These are phyloP conservation scores for Ogataea trehaloabstinens DNA, from an alignment of 805 yeast species.

Conservation along the genomic window DNA sequence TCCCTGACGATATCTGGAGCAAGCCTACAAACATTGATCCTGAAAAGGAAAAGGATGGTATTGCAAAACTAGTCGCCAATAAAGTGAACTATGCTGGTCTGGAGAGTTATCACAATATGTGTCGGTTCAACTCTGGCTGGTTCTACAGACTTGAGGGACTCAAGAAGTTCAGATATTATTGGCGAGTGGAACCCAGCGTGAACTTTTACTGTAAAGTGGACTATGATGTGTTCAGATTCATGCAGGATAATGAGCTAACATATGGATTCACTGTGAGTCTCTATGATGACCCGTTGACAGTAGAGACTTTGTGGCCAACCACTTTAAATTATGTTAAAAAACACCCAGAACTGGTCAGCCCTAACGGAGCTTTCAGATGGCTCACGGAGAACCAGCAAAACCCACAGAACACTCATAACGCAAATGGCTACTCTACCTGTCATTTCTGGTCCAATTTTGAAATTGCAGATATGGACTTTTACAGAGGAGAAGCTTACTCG, in stretches of 20 bases:
- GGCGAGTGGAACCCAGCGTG: conserved; percentile 90
- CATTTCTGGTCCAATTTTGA: conserved; percentile 91
- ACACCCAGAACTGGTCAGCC: conserved; percentile 57
- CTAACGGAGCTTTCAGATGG: conserved; percentile 66
- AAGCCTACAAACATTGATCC: conserved; percentile 57
- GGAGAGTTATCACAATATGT: conserved; percentile 83
- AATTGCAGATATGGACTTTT: conserved; percentile 70
- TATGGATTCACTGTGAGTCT: conserved; percentile 78
- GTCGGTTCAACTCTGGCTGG: conserved; percentile 83
- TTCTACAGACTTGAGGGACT: conserved; percentile 71
- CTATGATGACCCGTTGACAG: conserved; percentile 62
- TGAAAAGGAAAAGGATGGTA: conserved; percentile 21
- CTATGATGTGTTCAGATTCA: conserved; percentile 76
- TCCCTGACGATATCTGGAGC: conserved; percentile 50
- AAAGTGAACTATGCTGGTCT: conserved; percentile 72
- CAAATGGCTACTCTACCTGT: conserved; percentile 69
- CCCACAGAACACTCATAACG: conserved; percentile 42
- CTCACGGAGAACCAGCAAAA: conserved; percentile 68
- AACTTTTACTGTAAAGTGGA: conserved; percentile 73
- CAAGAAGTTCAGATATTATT: conserved; percentile 75
- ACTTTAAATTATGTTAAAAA: conserved; percentile 61
- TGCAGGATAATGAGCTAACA: conserved; percentile 69
- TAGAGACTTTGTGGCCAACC: conserved; percentile 73
- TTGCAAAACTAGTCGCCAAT: conserved; percentile 31
- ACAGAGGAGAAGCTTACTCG: conserved; percentile 67